phyloP scores from a whole-genome alignment of 768 basidiomycete species.

The Leucogyrophana mollusca region DNA sequence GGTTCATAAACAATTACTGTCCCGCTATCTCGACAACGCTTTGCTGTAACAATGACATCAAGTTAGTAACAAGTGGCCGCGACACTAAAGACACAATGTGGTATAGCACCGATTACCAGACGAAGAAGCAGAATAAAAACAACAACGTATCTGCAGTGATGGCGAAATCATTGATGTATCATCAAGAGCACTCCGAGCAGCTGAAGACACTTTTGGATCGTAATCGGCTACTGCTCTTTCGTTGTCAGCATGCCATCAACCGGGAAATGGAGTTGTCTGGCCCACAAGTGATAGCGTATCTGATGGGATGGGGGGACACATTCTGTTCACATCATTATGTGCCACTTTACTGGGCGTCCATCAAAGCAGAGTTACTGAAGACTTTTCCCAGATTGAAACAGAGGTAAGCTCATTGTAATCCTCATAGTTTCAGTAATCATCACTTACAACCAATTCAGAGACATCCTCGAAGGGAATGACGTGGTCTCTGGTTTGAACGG shows the following conservation, averaged over 20 bases:
- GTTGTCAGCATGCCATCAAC: constrained; percentile 18
- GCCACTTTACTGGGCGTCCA: neutral
- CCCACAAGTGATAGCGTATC: constrained; percentile 1
- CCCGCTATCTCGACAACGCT: too few species aligned
- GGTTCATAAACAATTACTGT: constrained; percentile 27
- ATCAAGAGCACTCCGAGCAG: constrained; percentile 14
- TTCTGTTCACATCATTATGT: constrained; percentile 5
- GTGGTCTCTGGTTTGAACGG: too few species aligned
- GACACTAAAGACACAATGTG: constrained; percentile 31
- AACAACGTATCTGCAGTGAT: constrained; percentile 37
- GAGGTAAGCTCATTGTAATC: too few species aligned
- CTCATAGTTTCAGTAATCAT: too few species aligned
- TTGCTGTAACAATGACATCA: constrained; percentile 37
- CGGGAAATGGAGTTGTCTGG: constrained; percentile 4
- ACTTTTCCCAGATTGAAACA: too few species aligned
- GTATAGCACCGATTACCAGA: constrained; percentile 34
- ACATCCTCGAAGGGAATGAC: too few species aligned
- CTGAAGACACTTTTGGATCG: constrained; percentile 17
- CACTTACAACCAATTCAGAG: too few species aligned
- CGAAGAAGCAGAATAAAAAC: constrained; percentile 29
- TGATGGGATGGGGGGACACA: constrained; percentile 3
- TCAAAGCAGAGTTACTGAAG: neutral
- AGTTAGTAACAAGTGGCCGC: constrained; percentile 33
- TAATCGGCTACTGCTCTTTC: constrained; percentile 30
- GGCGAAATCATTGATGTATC: constrained; percentile 29